These are phyloP conservation scores for Fagus sylvatica DNA, from an alignment of 306 rosid species.

Conservation along the genomic window DNA sequence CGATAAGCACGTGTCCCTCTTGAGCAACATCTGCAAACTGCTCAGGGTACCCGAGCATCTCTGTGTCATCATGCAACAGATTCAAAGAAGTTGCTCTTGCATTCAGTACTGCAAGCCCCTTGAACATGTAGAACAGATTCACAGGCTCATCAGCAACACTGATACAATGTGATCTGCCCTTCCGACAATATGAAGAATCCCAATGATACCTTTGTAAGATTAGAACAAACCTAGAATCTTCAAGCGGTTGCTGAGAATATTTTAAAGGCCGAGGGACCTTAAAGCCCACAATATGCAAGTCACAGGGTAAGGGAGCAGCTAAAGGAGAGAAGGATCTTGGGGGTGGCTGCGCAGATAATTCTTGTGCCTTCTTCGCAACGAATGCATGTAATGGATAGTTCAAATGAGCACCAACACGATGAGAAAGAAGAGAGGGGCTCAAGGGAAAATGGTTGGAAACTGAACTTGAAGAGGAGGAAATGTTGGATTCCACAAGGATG, in stretches of 20 bases:
- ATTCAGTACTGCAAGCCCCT: conserved; percentile 53
- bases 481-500: conserved; percentile 63
- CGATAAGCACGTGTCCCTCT: conserved; percentile 67
- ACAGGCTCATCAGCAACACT: conserved; percentile 58
- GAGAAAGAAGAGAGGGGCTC: conserved; percentile 89
- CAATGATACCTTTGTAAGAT: conserved; percentile 71
- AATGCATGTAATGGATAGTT: conserved; percentile 88
- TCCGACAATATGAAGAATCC: conserved; percentile 84
- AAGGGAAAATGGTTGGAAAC: conserved; percentile 53
- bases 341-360: conserved; percentile 55
- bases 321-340: conserved; percentile 79
- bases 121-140: conserved; percentile 69
- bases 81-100: conserved; percentile 76
- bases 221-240: conserved; percentile 61
- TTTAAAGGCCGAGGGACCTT: conserved; percentile 84
- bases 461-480: conserved; percentile 55
- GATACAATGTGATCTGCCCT: conserved; percentile 80
- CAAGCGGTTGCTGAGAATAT: conserved; percentile 55
- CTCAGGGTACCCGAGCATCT: conserved; percentile 70
- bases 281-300: conserved; percentile 87
- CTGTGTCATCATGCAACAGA: conserved; percentile 83
- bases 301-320: conserved; percentile 80
- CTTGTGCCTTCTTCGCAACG: conserved; percentile 68
- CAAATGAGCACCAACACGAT: conserved; percentile 62
- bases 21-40: conserved; percentile 55